Conservation (phyloP, 768 basidiomycete species). For the Termitomyces sp. region DNA sequence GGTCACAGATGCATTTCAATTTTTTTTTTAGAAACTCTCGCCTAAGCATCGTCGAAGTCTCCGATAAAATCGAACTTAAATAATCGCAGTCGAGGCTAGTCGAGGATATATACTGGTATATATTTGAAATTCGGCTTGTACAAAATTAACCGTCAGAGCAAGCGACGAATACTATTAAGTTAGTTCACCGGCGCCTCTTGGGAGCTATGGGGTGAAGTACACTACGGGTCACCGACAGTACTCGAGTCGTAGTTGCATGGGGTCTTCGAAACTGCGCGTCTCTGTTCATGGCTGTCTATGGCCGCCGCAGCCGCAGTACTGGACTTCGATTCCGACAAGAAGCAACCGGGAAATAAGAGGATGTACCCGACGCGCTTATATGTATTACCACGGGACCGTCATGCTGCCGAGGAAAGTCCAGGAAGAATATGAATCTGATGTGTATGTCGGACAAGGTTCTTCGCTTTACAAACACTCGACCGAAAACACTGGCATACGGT, state of each 20-base stretch:
- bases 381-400: not conserved
- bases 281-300: not conserved
- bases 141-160: not conserved
- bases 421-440: not conserved
- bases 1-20: not conserved
- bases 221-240: not conserved
- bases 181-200: not conserved
- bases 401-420: not conserved
- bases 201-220: not conserved
- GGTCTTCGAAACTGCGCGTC: not conserved
- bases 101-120: no score
- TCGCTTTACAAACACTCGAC: not conserved
- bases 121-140: not conserved
- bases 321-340: slow-evolving; percentile 1
- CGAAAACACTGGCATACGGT: not conserved
- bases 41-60: not conserved
- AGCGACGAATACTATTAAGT: not conserved
- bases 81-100: not conserved
- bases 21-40: not conserved
- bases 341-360: not conserved
- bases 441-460: not conserved
- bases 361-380: not conserved
- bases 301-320: not conserved
- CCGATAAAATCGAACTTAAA: not conserved
- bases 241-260: not conserved